A percentile compares a stretch with the other conserved stretches of the same genome.
Evolutionary conservation across 345 rosid genomes (phyloP).

Genomic region (Corchorus capsularis): DNA sequence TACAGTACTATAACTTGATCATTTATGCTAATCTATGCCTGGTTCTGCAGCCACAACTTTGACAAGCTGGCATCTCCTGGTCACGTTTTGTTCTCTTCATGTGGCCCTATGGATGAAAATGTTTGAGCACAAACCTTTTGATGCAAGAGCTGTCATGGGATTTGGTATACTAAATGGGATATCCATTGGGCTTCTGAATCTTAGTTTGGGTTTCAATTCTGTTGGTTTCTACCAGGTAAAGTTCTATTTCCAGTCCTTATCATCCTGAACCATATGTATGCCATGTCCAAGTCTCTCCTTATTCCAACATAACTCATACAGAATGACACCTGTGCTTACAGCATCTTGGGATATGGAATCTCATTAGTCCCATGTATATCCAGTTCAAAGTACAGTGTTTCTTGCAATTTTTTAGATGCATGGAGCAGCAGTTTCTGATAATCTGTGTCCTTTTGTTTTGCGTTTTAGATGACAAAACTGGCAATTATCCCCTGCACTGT

Average conservation of each 20-base stretch:
- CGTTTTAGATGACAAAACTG: constrained; percentile 91
- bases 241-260: not conserved
- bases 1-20: not conserved
- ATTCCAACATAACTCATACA: not conserved
- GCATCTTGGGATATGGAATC: constrained; percentile 2
- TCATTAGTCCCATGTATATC: constrained; percentile 9
- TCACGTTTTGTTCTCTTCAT: constrained; percentile 98
- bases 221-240: constrained; percentile 99
- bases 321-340: constrained; percentile 4
- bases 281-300: not conserved
- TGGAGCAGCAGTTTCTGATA: constrained; percentile 24
- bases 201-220: constrained; percentile 97
- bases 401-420: not conserved
- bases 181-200: constrained; percentile 95
- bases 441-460: constrained; percentile 20
- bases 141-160: constrained; percentile 98
- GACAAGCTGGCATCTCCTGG: constrained; percentile 99
- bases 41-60: constrained; percentile 80
- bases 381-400: constrained; percentile 6
- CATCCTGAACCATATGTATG: not conserved
- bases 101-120: constrained; percentile 95
- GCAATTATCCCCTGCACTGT: constrained; percentile 99
- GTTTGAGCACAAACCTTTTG: constrained; percentile 99
- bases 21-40: constrained; percentile 11
- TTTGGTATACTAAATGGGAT: constrained; percentile 98